Evolutionary conservation across 257 asterid genomes (phyloP).

Genomic region (Solanum habrochaites): DNA sequence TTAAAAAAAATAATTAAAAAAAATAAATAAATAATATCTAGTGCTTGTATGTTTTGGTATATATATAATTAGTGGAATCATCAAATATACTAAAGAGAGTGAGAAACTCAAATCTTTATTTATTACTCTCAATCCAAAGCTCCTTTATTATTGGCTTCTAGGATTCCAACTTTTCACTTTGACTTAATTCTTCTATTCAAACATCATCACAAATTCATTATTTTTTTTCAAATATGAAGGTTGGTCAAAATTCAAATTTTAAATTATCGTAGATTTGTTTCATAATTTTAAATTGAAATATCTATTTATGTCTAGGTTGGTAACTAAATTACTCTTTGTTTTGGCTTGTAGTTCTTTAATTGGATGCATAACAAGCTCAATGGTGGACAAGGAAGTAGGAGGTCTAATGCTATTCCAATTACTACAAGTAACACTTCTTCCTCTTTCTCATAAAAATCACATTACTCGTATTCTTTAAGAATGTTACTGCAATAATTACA

Average conservation of each 20-base stretch:
- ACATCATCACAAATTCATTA: not conserved
- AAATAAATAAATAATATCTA: not conserved
- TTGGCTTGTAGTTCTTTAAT: conserved; percentile 22
- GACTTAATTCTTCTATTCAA: not conserved
- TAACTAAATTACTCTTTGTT: not conserved
- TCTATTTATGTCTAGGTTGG: not conserved
- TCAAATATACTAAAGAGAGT: not conserved
- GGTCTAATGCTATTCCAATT: not conserved
- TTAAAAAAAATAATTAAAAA: no score
- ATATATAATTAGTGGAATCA: not conserved
- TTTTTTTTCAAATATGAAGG: conserved; percentile 35
- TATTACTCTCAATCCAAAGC: conserved; percentile 29
- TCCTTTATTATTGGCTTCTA: conserved; percentile 54
- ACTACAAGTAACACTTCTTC: not conserved
- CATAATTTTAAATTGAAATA: not conserved
- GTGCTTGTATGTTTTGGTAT: not conserved
- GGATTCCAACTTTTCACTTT: not conserved
- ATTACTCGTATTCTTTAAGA: fast-evolving
- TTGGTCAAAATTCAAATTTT: not conserved
- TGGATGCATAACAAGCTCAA: conserved; percentile 28
- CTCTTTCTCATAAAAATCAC: not conserved
- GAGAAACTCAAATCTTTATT: not conserved
- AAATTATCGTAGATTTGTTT: not conserved
- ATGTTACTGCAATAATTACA: not conserved
- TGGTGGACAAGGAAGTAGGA: conserved; percentile 17